Evolutionary conservation across 768 basidiomycete species (phyloP), one percentile per base, ranked within the genome.

Genomic region (Lactarius pseudohatsudake): DNA sequence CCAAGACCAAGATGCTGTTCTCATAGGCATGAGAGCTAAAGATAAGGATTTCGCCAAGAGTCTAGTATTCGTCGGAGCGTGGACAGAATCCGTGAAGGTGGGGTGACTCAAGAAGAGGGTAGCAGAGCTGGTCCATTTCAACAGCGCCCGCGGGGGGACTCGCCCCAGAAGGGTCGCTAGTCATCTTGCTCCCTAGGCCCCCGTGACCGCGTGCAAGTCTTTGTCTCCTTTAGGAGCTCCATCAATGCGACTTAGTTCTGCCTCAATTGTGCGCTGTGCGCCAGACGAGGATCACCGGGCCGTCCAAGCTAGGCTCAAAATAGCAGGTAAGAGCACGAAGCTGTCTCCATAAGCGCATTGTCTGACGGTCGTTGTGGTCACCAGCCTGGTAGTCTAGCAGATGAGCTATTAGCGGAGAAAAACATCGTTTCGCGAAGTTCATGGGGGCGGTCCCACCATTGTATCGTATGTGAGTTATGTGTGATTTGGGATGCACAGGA

Each of bases 371-470:
- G 36, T 38, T 68, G 83, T 86, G 59, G 92, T 30, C 30, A 96
- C 86, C 61, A 92, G 89, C 57, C 81, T 94, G 1, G 89, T 91
- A 5, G 76, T 81, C 96, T 94, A 0, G 94, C 92, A 2, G 92
- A 95, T 34, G 94, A 95, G 72, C 94, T 94, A 1, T 94, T 90
- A 0, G 81, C 81, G 94, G 57, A 92, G 87, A 75, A 91, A 87
- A 9, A 34, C 34, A 34, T 7, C 80, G 94, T 30, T 77, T 32
- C 77, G 81, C 13, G 84, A 87, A 22, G 82, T 96, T 61, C 84
- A 95, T 47, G 92, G 90, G 71, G 67, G 79, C 57, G 45, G 28
- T 28, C 40, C 60, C 28, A 62, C 28, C 20, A 28, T 62, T 5
- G 38, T 15, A 67, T 28, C 4, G 8, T 28, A 11, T 62, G 93